Conservation (phyloP, 768 basidiomycete genomes). For the Scleroderma citrinum region DNA sequence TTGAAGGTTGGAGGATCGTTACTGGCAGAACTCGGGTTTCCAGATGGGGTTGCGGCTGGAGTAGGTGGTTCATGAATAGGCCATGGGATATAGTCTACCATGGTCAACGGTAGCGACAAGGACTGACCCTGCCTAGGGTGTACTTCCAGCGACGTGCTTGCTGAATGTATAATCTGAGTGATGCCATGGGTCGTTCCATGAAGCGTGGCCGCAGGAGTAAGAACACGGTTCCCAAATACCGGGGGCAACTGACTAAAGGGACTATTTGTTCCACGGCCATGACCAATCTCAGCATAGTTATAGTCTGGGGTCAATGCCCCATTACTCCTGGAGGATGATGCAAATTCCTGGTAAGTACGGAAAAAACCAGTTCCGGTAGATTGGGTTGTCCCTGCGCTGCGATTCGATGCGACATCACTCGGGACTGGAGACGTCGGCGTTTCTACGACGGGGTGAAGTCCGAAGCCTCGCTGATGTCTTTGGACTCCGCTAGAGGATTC, state of each 20-base stretch:
- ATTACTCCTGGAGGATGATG: conserved; percentile 37
- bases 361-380: conserved; percentile 59
- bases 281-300: conserved; percentile 71
- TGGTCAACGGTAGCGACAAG: conserved; percentile 2
- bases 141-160: conserved; percentile 20
- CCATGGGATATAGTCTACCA: conserved; percentile 31
- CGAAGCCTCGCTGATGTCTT: conserved; percentile 37
- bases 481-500: conserved; percentile 34
- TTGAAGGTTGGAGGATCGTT: conserved; percentile 30
- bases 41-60: conserved; percentile 26
- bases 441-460: conserved; percentile 56
- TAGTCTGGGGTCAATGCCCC: conserved; percentile 68
- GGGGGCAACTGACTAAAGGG: conserved; percentile 15
- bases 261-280: conserved; percentile 49
- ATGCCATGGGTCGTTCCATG: conserved; percentile 24
- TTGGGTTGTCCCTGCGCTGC: conserved; percentile 45
- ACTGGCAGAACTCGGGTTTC: conserved; percentile 37
- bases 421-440: conserved; percentile 52
- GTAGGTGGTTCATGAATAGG: conserved; percentile 40
- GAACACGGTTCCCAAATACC: conserved; percentile 17
- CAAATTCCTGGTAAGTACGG: conserved; percentile 47
- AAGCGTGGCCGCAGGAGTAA: conserved; percentile 17
- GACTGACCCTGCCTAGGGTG: conserved; percentile 10
- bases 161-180: conserved; percentile 32
- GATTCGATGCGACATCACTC: conserved; percentile 54